Conservation (phyloP, 305 asterid genomes). For the Galium porrigens region DNA sequence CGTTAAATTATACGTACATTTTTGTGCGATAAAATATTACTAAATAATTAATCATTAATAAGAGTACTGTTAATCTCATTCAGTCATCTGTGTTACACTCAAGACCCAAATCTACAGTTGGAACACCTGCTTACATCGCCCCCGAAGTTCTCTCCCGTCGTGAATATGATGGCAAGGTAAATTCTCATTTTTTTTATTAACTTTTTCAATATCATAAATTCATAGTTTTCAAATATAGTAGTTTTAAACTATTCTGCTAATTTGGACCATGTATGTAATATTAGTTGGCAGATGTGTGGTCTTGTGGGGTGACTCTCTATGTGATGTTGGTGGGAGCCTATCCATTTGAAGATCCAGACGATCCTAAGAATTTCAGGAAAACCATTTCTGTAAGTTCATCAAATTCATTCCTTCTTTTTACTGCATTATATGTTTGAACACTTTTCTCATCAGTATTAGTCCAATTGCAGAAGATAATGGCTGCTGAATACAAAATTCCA, state of each 20-base stretch:
- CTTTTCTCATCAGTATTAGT: background rate
- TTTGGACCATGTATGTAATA: background rate
- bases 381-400: slow-evolving; percentile 36
- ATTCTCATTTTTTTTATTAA: background rate
- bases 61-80: background rate
- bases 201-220: background rate
- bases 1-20: no score
- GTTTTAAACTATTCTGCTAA: background rate
- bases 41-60: background rate
- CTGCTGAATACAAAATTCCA: slow-evolving; percentile 53
- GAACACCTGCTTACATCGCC: slow-evolving; percentile 86
- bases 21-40: background rate
- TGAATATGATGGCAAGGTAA: slow-evolving; percentile 77
- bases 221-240: no score
- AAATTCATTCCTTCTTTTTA: background rate
- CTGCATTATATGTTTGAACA: background rate
- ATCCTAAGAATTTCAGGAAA: slow-evolving; percentile 66
- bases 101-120: slow-evolving; percentile 73
- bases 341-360: slow-evolving; percentile 66
- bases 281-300: slow-evolving; percentile 77
- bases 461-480: slow-evolving; percentile 49
- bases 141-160: slow-evolving; percentile 75
- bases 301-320: slow-evolving; percentile 77
- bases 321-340: slow-evolving; percentile 85
- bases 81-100: slow-evolving; percentile 75